phyloP scores from a whole-genome alignment of 2,329 filamentous ascomycete genomes.

The Fonsecaea monophora region DNA sequence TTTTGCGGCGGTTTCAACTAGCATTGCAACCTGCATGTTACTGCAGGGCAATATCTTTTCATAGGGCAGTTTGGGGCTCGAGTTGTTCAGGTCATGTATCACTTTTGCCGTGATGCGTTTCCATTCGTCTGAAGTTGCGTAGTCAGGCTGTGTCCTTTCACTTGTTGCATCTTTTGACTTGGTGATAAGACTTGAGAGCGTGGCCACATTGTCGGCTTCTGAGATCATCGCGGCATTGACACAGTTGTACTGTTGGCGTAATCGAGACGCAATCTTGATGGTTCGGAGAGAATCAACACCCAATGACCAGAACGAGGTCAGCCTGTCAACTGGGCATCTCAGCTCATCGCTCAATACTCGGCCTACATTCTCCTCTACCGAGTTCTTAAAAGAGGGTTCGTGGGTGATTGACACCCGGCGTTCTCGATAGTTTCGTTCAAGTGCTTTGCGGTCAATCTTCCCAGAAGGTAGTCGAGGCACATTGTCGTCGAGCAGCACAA shows the following conservation, averaged over 20 bases:
- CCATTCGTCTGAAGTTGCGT: conserved; percentile 27
- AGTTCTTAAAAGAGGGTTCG: conserved; percentile 21
- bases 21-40: conserved; percentile 78
- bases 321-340: conserved; percentile 45
- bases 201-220: conserved; percentile 57
- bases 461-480: conserved; percentile 82
- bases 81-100: not conserved
- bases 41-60: conserved; percentile 67
- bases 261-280: conserved; percentile 67
- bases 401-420: not conserved
- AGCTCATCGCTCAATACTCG: conserved; percentile 53
- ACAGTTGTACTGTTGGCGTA: conserved; percentile 64
- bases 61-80: conserved; percentile 28
- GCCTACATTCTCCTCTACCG: conserved; percentile 47
- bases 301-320: conserved; percentile 57
- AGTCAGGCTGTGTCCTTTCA: not conserved
- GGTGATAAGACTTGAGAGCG: conserved; percentile 21
- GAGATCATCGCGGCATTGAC: conserved; percentile 69
- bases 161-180: not conserved
- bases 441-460: conserved; percentile 74
- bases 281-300: conserved; percentile 72
- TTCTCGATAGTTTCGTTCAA: conserved; percentile 54
- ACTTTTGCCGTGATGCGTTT: conserved; percentile 17
- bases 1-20: conserved; percentile 72
- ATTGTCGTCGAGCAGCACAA: conserved; percentile 63